Conservation (phyloP, 768 basidiomycete genomes). For the Boletus rubropictus region DNA sequence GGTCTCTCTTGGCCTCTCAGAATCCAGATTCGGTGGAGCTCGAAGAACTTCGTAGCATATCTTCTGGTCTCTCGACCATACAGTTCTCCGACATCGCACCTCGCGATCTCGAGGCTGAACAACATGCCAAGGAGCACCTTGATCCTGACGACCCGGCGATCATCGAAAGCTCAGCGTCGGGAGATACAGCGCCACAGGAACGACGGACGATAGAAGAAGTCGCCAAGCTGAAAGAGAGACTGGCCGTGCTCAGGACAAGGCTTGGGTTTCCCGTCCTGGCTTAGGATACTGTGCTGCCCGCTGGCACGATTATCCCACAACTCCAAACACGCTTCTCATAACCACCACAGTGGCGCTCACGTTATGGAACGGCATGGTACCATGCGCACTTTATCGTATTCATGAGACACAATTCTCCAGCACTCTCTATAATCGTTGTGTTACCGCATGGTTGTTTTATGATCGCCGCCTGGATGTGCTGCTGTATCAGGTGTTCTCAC, state of each 20-base stretch:
- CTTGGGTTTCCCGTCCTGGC: slow-evolving; percentile 29
- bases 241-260: slow-evolving; percentile 27
- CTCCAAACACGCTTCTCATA: background rate
- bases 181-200: slow-evolving; percentile 13
- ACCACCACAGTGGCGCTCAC: background rate
- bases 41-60: slow-evolving; percentile 49
- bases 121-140: slow-evolving; percentile 66
- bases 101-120: slow-evolving; percentile 69
- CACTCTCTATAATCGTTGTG: background rate
- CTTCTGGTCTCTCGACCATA: slow-evolving; percentile 49
- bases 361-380: background rate
- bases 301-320: background rate
- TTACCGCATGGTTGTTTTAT: slow-evolving; percentile 1
- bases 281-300: background rate
- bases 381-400: background rate
- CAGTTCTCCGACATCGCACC: slow-evolving; percentile 70
- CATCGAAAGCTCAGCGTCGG: slow-evolving; percentile 38
- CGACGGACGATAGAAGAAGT: slow-evolving; percentile 39
- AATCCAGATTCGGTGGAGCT: slow-evolving; percentile 14
- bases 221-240: slow-evolving; percentile 32
- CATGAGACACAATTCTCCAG: background rate
- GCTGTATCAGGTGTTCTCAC: background rate
- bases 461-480: background rate
- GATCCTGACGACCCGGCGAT: slow-evolving; percentile 30
- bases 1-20: slow-evolving; percentile 46